Evolutionary conservation across 495 filamentous ascomycete species (phyloP).

Genomic region (Penicillium coprophilum): DNA sequence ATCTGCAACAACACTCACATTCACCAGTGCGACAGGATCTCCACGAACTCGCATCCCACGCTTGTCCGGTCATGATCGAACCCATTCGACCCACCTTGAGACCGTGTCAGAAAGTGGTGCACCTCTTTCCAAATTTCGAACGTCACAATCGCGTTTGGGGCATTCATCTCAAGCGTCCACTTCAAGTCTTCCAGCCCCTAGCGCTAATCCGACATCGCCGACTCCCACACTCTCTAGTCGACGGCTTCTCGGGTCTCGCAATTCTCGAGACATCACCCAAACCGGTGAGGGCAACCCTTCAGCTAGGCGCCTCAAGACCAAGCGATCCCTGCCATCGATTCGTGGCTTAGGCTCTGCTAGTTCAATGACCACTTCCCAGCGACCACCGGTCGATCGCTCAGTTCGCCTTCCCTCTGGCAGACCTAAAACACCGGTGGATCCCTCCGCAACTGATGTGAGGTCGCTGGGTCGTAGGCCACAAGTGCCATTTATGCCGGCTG

Average conservation of each 20-base stretch:
- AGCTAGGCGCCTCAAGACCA: slow-evolving; percentile 73
- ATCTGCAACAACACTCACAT: slow-evolving; percentile 81
- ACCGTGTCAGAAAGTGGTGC: slow-evolving; percentile 91
- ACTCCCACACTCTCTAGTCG: slow-evolving; percentile 56
- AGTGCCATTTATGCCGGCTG: slow-evolving; percentile 79
- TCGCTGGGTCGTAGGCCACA: slow-evolving; percentile 58
- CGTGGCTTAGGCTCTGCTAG: slow-evolving; percentile 47
- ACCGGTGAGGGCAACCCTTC: slow-evolving; percentile 64
- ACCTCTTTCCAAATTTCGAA: slow-evolving; percentile 57
- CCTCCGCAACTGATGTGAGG: slow-evolving; percentile 52
- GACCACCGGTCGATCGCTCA: slow-evolving; percentile 42
- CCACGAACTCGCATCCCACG: slow-evolving; percentile 60
- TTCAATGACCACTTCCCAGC: slow-evolving; percentile 34
- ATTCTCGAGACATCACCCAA: slow-evolving; percentile 49
- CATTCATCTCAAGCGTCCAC: slow-evolving; percentile 66
- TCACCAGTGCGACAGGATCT: slow-evolving; percentile 66
- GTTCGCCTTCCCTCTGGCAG: slow-evolving; percentile 49
- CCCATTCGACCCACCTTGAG: slow-evolving; percentile 72
- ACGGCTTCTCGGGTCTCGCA: slow-evolving; percentile 56
- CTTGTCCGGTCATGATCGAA: slow-evolving; percentile 61
- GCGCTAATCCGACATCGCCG: slow-evolving; percentile 51
- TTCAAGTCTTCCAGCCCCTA: slow-evolving; percentile 59
- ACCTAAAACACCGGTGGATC: slow-evolving; percentile 73
- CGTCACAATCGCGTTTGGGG: slow-evolving; percentile 65
- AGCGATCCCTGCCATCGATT: slow-evolving; percentile 85